Conservation (phyloP, 2,329 filamentous ascomycete genomes). For the Epichloe scottii region DNA sequence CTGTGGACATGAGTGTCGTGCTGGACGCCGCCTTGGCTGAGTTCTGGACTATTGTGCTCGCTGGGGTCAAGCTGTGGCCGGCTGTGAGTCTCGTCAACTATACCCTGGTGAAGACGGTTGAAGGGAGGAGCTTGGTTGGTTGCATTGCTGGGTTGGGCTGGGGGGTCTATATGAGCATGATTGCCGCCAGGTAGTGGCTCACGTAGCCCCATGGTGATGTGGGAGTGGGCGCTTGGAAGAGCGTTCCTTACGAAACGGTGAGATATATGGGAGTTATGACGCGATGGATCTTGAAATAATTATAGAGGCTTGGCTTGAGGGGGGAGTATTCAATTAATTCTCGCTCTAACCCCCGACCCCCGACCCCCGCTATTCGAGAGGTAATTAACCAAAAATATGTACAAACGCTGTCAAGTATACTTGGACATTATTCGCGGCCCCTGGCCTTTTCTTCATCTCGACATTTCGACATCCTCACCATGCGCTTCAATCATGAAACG, state of each 20-base stretch:
- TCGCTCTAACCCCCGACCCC: background rate
- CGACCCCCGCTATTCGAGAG: background rate
- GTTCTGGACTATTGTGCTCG: conserved; percentile 51
- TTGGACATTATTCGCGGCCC: background rate
- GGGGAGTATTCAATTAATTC: background rate
- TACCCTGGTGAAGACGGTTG: conserved; percentile 53
- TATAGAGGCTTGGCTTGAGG: background rate
- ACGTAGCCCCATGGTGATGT: background rate
- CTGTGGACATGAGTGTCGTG: conserved; percentile 33
- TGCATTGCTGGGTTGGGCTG: conserved; percentile 59
- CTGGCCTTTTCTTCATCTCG: background rate
- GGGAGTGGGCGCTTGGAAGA: background rate
- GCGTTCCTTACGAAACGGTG: background rate
- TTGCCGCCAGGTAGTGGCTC: conserved; percentile 22
- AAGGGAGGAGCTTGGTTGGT: conserved; percentile 58
- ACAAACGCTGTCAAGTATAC: background rate
- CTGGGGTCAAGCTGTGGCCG: conserved; percentile 61
- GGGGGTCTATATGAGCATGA: conserved; percentile 63
- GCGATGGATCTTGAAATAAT: too few relatives aligned
- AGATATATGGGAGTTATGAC: background rate
- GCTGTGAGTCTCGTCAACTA: conserved; percentile 59
- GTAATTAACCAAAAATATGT: background rate
- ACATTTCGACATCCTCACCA: background rate
- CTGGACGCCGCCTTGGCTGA: conserved; percentile 35
- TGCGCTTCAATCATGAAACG: background rate